Evolutionary conservation across 2,329 filamentous ascomycete genomes (phyloP).

Genomic region (Daldinia eschscholtzii): DNA sequence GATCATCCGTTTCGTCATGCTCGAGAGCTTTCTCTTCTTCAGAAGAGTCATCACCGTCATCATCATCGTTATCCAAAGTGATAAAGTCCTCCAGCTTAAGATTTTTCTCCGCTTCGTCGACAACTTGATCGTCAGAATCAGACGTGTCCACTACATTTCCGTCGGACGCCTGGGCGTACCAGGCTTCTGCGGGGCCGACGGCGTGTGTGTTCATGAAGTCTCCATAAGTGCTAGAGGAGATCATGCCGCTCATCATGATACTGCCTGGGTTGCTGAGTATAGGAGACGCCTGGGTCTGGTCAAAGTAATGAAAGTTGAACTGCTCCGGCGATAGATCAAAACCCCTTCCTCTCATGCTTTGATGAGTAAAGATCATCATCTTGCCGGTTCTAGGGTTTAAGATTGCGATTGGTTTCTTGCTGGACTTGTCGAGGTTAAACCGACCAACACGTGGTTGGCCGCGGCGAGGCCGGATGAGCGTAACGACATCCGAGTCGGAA

Average conservation of each 20-base stretch:
- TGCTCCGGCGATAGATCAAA: constrained; percentile 68
- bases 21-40: constrained; percentile 69
- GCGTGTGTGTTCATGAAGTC: constrained; percentile 72
- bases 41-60: constrained; percentile 68
- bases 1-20: constrained; percentile 60
- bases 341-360: constrained; percentile 57
- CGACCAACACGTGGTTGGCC: constrained; percentile 67
- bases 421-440: constrained; percentile 66
- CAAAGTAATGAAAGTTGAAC: constrained; percentile 63
- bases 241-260: constrained; percentile 83
- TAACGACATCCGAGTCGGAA: constrained; percentile 65
- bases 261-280: constrained; percentile 77
- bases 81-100: constrained; percentile 80
- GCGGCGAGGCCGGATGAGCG: constrained; percentile 61
- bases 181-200: constrained; percentile 80
- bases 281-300: constrained; percentile 61
- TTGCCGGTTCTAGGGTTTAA: constrained; percentile 69
- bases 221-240: constrained; percentile 67
- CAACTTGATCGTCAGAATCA: constrained; percentile 67
- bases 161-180: constrained; percentile 77
- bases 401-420: constrained; percentile 70
- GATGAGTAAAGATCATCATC: constrained; percentile 73
- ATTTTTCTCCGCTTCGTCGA: constrained; percentile 74
- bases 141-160: constrained; percentile 59
- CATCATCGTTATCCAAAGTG: constrained; percentile 63